Conservation (phyloP, 805 yeast genomes). For the Metschnikowia drakensbergensis region DNA sequence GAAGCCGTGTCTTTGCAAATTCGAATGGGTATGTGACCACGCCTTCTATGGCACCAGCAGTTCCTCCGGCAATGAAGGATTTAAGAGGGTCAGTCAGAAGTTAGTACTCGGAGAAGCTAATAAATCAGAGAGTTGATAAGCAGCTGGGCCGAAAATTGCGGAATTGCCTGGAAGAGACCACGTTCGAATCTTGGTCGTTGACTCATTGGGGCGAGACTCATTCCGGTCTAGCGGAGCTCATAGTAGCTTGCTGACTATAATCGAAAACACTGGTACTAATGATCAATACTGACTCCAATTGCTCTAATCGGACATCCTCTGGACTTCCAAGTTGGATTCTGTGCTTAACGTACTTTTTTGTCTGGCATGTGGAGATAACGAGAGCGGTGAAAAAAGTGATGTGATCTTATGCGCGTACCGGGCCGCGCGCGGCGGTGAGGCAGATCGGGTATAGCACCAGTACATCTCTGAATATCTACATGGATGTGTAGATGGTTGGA, state of each 20-base stretch:
- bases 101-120: constrained; percentile 6
- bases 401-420: neutral
- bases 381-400: constrained; percentile 1
- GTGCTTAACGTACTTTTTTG: constrained; percentile 1
- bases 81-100: constrained; percentile 57
- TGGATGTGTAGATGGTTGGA: no score
- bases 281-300: neutral
- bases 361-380: constrained; percentile 4
- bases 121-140: neutral
- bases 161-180: no score
- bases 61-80: constrained; percentile 91
- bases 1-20: constrained; percentile 92
- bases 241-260: neutral
- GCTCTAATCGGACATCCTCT: neutral
- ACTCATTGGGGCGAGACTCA: neutral
- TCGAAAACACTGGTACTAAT: neutral
- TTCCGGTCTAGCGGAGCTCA: no score
- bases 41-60: constrained; percentile 96
- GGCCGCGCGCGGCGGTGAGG: constrained; percentile 3
- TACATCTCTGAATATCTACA: neutral
- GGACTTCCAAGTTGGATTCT: neutral
- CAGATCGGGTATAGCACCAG: neutral
- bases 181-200: no score
- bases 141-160: no score
- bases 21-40: constrained; percentile 92